Evolutionary conservation across 2,329 filamentous ascomycete species (phyloP).

Genomic region (Fusarium sp.): DNA sequence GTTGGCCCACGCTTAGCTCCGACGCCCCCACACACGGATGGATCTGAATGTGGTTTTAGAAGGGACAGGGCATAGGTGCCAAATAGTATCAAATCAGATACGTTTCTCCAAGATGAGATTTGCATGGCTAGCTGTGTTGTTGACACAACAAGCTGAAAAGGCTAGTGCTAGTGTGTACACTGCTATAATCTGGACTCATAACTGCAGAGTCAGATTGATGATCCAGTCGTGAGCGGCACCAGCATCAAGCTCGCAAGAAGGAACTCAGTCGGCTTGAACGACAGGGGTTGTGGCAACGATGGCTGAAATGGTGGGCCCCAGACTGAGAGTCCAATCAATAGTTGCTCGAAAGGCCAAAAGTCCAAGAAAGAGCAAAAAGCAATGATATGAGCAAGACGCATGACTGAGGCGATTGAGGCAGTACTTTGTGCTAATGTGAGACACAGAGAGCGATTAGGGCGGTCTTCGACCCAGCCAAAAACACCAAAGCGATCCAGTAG

Average conservation of each 20-base stretch:
- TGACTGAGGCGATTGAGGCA: conserved; percentile 32
- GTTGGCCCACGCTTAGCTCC: conserved; percentile 39
- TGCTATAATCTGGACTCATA: neutral
- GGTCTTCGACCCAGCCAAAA: conserved; percentile 27
- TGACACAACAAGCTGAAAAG: conserved; percentile 1
- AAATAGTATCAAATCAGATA: conserved; percentile 25
- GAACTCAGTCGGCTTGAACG: conserved; percentile 5
- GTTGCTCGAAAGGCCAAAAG: conserved; percentile 24
- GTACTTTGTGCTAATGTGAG: conserved; percentile 35
- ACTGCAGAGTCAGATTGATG: neutral
- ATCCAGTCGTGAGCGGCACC: conserved; percentile 1
- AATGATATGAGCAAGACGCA: conserved; percentile 25
- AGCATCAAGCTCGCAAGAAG: conserved; percentile 14
- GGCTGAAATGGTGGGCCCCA: conserved; percentile 39
- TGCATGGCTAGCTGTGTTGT: conserved; percentile 5
- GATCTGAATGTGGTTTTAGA: conserved; percentile 28
- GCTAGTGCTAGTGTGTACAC: neutral
- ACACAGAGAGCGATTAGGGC: conserved; percentile 36
- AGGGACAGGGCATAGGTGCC: conserved; percentile 9
- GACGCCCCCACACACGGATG: conserved; percentile 31
- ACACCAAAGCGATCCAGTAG: conserved; percentile 33
- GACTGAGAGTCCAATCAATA: conserved; percentile 33
- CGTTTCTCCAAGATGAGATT: conserved; percentile 10
- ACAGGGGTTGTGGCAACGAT: conserved; percentile 36
- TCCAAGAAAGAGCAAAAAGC: conserved; percentile 28